phyloP scores from a whole-genome alignment of 495 filamentous ascomycete species.

The Cercophora newfieldiana region DNA sequence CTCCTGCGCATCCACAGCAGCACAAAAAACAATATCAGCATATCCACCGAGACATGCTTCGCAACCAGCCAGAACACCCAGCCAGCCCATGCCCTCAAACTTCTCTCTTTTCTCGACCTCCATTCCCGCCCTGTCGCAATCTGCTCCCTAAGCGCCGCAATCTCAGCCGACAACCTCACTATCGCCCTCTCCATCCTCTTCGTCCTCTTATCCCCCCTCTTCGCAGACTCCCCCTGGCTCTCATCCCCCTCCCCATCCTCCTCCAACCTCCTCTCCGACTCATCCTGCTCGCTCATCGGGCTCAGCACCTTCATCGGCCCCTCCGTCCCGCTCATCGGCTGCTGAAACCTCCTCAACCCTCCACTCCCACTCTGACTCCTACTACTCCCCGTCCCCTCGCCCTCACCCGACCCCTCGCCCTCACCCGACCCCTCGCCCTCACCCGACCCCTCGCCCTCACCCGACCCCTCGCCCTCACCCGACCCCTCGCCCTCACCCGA shows the following conservation, averaged over 20 bases:
- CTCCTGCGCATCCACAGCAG: slow-evolving; percentile 77
- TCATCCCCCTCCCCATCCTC: slow-evolving; percentile 51
- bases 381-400: slow-evolving; percentile 20
- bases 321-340: slow-evolving; percentile 48
- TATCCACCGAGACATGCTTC: slow-evolving; percentile 73
- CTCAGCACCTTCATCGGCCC: slow-evolving; percentile 68
- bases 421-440: slow-evolving; percentile 15
- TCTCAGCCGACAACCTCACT: slow-evolving; percentile 86
- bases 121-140: slow-evolving; percentile 68
- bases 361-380: background rate
- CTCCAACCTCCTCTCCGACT: slow-evolving; percentile 54
- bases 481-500: slow-evolving; percentile 2
- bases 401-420: background rate
- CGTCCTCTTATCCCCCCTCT: slow-evolving; percentile 65
- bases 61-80: slow-evolving; percentile 70
- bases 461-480: slow-evolving; percentile 7
- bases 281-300: slow-evolving; percentile 79
- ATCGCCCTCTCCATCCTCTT: slow-evolving; percentile 83
- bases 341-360: slow-evolving; percentile 36
- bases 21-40: slow-evolving; percentile 65
- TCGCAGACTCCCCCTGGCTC: slow-evolving; percentile 34
- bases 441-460: slow-evolving; percentile 4
- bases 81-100: slow-evolving; percentile 66
- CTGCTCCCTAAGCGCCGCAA: slow-evolving; percentile 91
- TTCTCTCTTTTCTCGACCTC: slow-evolving; percentile 53